Conservation (phyloP, 345 rosid species). For the Cardamine chenopodiifolia region DNA sequence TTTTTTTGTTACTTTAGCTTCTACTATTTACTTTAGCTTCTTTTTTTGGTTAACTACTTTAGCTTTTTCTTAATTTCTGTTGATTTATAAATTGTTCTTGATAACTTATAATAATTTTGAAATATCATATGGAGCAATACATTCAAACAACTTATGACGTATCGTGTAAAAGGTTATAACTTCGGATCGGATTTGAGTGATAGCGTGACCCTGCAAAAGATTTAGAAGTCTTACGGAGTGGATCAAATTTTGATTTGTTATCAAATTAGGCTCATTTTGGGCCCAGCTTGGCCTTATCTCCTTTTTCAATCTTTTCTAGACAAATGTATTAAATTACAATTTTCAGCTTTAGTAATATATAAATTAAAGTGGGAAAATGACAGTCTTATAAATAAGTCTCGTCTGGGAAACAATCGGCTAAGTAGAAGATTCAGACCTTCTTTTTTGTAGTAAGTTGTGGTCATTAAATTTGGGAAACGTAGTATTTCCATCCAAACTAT, state of each 20-base stretch:
- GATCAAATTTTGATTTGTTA: constrained; percentile 26
- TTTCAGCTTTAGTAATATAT: background rate
- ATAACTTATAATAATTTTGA: constrained; percentile 7
- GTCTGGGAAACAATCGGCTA: background rate
- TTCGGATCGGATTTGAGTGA: constrained; percentile 1
- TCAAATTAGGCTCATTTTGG: constrained; percentile 35
- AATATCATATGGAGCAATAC: background rate
- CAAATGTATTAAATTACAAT: background rate
- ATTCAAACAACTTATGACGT: constrained; percentile 8
- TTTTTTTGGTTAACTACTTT: background rate
- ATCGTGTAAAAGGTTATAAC: constrained; percentile 10
- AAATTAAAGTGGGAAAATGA: background rate
- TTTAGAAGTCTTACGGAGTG: constrained; percentile 7
- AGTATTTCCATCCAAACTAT: no score
- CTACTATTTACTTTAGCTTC: background rate
- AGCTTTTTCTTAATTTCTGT: background rate
- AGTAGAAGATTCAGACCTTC: background rate
- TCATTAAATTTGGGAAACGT: no score
- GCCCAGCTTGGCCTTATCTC: constrained; percentile 42
- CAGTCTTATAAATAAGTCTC: background rate
- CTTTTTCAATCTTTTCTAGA: background rate
- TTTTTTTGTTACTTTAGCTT: background rate
- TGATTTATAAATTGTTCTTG: background rate
- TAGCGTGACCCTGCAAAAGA: constrained; percentile 5
- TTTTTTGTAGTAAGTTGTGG: background rate